Evolutionary conservation across 495 filamentous ascomycete genomes (phyloP).

Genomic region (Apodospora peruviana): DNA sequence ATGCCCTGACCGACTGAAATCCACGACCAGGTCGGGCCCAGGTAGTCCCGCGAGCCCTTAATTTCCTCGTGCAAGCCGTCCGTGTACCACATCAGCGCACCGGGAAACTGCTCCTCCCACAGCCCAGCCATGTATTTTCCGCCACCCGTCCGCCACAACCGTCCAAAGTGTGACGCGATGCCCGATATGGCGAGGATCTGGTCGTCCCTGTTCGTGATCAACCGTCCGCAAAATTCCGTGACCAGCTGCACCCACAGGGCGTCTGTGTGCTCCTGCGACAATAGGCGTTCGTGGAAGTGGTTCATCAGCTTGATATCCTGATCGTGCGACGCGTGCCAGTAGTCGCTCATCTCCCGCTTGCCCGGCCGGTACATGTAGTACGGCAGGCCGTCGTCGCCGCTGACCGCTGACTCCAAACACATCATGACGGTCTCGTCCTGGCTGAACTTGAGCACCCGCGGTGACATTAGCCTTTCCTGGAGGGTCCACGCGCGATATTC

Average conservation of each 20-base stretch:
- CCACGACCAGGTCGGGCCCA: not conserved
- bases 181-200: not conserved
- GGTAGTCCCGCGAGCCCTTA: not conserved
- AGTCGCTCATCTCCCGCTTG: too few relatives aligned
- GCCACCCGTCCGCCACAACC: not conserved
- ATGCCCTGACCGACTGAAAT: not conserved
- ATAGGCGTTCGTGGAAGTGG: too few relatives aligned
- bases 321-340: too few relatives aligned
- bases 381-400: too few relatives aligned
- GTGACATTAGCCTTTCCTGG: not conserved
- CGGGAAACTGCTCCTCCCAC: not conserved
- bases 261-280: not conserved
- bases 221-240: not conserved
- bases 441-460: not conserved
- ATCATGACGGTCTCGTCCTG: not conserved
- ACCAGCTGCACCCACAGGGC: not conserved
- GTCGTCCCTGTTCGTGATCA: not conserved
- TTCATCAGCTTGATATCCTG: too few relatives aligned
- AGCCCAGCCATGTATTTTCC: not conserved
- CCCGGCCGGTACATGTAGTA: too few relatives aligned
- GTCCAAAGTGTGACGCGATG: not conserved
- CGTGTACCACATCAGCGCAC: not conserved
- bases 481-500: not conserved
- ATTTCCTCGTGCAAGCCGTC: not conserved
- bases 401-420: too few relatives aligned